Percentiles rank a stretch among this genome's conserved stretches.
These are phyloP conservation scores for Fusarium torreyae DNA, from an alignment of 2,329 filamentous ascomycete species.

Conservation along the genomic window DNA sequence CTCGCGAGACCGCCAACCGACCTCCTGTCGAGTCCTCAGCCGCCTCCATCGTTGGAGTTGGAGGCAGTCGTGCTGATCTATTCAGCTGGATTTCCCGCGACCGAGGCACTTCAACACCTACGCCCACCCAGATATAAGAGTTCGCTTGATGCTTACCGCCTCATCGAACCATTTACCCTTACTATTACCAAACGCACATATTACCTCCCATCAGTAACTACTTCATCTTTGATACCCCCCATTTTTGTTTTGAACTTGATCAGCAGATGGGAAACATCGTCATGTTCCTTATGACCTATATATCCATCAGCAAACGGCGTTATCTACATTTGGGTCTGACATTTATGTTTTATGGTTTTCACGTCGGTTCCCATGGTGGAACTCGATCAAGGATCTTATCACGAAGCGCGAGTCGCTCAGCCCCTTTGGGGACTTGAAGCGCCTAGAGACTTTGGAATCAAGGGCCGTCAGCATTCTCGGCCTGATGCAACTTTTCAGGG, in stretches of 20 bases:
- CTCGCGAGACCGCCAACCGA: slow-evolving; percentile 68
- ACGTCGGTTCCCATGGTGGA: slow-evolving; percentile 30
- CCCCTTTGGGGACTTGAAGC: slow-evolving; percentile 15
- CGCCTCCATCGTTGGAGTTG: slow-evolving; percentile 48
- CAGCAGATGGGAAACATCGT: slow-evolving; percentile 49
- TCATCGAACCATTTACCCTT: slow-evolving; percentile 27
- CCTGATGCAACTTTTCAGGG: slow-evolving; percentile 33
- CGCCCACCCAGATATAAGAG: slow-evolving; percentile 47
- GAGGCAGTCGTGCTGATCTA: slow-evolving; percentile 58
- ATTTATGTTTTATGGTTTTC: slow-evolving; percentile 46
- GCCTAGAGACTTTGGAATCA: slow-evolving; percentile 23
- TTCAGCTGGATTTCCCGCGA: slow-evolving; percentile 69
- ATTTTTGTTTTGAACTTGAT: slow-evolving; percentile 47
- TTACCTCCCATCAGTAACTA: slow-evolving; percentile 51
- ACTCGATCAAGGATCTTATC: slow-evolving; percentile 29
- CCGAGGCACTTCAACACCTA: slow-evolving; percentile 54
- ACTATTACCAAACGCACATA: slow-evolving; percentile 49
- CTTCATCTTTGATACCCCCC: slow-evolving; percentile 58
- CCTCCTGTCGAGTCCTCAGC: slow-evolving; percentile 55
- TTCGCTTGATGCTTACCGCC: slow-evolving; percentile 8
- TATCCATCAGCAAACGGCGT: slow-evolving; percentile 52
- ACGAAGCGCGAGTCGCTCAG: slow-evolving; percentile 29
- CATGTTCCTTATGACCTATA: slow-evolving; percentile 51
- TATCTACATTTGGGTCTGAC: slow-evolving; percentile 47
- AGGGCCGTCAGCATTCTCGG: slow-evolving; percentile 13